Percentiles rank a stretch among this genome's conserved stretches.
Conservation (phyloP, 73 alveolate genomes). For the Paramecium sexaurelia region DNA sequence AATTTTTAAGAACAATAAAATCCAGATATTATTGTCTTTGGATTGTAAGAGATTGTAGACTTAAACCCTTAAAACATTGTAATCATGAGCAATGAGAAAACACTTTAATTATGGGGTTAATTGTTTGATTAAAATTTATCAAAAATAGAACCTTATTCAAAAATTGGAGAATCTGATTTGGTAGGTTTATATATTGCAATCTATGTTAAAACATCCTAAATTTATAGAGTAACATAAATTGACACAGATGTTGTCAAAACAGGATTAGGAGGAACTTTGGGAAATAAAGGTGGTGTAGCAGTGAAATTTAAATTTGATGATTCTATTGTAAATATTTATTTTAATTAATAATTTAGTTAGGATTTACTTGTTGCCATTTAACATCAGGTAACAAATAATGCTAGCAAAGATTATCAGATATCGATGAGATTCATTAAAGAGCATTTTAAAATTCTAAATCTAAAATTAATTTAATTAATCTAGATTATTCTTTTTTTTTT, state of each 20-base stretch:
- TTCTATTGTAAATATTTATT: slow-evolving; percentile 60
- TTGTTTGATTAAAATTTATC: slow-evolving; percentile 66
- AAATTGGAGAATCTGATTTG: slow-evolving; percentile 72
- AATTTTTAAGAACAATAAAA: slow-evolving; percentile 72
- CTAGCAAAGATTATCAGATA: slow-evolving; percentile 81
- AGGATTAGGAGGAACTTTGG: slow-evolving; percentile 94
- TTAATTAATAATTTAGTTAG: slow-evolving; percentile 72
- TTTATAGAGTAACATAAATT: slow-evolving; percentile 63
- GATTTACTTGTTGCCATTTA: slow-evolving; percentile 78
- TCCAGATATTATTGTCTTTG: slow-evolving; percentile 72
- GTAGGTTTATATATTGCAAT: slow-evolving; percentile 80
- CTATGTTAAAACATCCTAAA: slow-evolving; percentile 70
- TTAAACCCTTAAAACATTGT: slow-evolving; percentile 78
- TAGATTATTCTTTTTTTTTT: slow-evolving; percentile 88
- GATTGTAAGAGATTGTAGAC: slow-evolving; percentile 80
- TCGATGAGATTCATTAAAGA: slow-evolving; percentile 83
- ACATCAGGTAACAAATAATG: slow-evolving; percentile 85
- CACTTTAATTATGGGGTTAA: slow-evolving; percentile 61
- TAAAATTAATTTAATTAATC: slow-evolving; percentile 68
- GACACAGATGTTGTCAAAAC: slow-evolving; percentile 83
- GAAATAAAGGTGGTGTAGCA: slow-evolving; percentile 94
- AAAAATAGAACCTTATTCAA: slow-evolving; percentile 75
- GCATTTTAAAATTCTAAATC: slow-evolving; percentile 74
- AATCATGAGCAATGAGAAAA: slow-evolving; percentile 74
- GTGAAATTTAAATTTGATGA: slow-evolving; percentile 84